phyloP scores from a whole-genome alignment of 2,329 filamentous ascomycete species.

The Exophiala aquamarina region DNA sequence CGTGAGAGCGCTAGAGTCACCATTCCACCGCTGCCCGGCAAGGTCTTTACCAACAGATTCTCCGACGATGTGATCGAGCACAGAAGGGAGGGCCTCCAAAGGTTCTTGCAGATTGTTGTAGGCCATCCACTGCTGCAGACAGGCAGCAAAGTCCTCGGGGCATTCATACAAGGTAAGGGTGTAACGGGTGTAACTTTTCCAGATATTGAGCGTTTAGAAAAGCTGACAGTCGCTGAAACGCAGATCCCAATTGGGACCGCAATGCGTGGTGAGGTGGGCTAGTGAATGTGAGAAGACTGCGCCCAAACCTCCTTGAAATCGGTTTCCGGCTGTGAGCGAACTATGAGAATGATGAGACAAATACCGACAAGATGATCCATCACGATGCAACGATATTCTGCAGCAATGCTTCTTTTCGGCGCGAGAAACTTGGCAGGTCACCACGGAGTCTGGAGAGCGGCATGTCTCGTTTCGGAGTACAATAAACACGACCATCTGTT shows the following conservation, averaged over 20 bases:
- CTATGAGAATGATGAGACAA: not conserved
- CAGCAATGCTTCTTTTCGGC: not conserved
- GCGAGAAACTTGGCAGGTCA: not conserved
- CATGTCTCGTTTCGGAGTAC: not conserved
- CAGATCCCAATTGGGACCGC: constrained; percentile 72
- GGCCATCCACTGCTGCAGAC: constrained; percentile 96
- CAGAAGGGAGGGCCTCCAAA: constrained; percentile 82
- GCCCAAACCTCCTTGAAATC: no score
- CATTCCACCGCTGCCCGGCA: constrained; percentile 91
- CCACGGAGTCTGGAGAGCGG: not conserved
- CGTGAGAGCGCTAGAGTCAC: constrained; percentile 85
- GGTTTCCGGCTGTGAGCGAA: not conserved
- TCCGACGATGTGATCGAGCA: constrained; percentile 98
- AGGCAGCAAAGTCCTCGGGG: constrained; percentile 91
- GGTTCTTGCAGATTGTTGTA: constrained; percentile 96
- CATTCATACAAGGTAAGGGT: constrained; percentile 86
- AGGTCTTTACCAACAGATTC: constrained; percentile 97
- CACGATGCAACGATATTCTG: constrained; percentile 5
- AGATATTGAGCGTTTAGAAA: not conserved
- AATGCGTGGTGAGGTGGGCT: constrained; percentile 67
- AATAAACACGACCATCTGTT: no score
- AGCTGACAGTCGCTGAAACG: constrained; percentile 4
- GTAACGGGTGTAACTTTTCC: not conserved
- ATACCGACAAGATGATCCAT: not conserved
- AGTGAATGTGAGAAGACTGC: not conserved